Base-by-base conservation (phyloP, 257 asterid species). In the Lantana camara region DNA sequence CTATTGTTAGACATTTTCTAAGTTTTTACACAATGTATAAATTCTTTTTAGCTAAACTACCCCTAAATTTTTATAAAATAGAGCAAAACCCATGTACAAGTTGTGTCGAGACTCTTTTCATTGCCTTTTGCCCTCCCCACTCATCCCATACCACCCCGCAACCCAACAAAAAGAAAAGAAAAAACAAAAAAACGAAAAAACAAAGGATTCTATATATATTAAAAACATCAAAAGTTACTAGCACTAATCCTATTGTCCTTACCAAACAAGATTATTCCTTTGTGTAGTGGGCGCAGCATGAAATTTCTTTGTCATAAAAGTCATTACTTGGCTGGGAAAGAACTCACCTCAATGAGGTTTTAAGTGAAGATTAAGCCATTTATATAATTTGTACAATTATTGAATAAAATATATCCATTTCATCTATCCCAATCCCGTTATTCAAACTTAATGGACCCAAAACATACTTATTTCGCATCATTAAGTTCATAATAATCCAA, bases 251-350 rank as follows among this genome's bases (percentile, higher is more conserved):
- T 14, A n/a, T 5, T 15, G 30, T 30, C 44, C n/a, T 55, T 30
- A 30, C 60, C 60, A 55, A 55, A 55, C 9, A 53, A 53, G 60
- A 55, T 55, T 55, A 44, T 3, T 55, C 30, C 45, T 30, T 55
- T 9, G 60, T 7, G 24, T 55, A 32, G 60, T 15, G 44, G 60
- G 21, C 9, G 8, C 1, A 6, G 21, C 15, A 53, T 53, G 41
- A 53, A 29, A 27, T 53, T 51, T 15, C 19, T 22, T 51, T 51
- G 57, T 27, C 40, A 52, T 14, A 52, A 52, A 52, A 24, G 27
- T 13, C 12, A 24, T 21, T 24, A 23, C 20, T 51, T 20, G 57
- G 57, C 57, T 10, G 35, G n/a, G 57, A 50, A 44, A 22, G 23
- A n/a, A 9, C 49, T 44, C 14, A 44, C 20, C 20, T 44, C 49